phyloP scores from a whole-genome alignment of 352 stramenopile genomes.

The Phytopythium delawarense region DNA sequence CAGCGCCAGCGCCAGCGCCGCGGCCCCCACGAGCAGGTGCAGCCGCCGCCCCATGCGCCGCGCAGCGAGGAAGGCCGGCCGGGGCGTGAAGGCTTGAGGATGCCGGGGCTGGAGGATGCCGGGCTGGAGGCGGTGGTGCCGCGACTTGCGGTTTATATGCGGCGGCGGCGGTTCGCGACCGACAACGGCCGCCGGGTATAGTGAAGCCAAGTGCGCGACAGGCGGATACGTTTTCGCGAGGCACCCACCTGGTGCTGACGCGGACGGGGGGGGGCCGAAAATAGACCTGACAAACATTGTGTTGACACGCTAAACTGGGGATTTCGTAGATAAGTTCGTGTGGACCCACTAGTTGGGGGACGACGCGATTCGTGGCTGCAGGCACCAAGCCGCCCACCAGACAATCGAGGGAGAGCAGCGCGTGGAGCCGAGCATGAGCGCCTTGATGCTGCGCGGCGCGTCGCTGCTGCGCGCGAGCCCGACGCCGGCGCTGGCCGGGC shows the following conservation, averaged over 20 bases:
- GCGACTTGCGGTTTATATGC: neutral
- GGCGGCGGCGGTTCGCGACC: neutral
- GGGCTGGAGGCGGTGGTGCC: neutral
- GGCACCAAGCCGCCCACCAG: neutral
- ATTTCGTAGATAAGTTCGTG: neutral
- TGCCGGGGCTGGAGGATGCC: neutral
- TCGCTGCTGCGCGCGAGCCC: neutral
- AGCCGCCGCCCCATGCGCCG: conserved; percentile 7
- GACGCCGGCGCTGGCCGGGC: neutral
- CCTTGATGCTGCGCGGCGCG: conserved; percentile 6
- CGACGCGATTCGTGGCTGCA: neutral
- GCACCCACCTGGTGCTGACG: neutral
- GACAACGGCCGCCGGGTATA: neutral
- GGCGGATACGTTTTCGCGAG: neutral
- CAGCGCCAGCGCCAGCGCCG: conserved; percentile 24
- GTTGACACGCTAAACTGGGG: neutral
- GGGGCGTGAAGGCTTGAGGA: too few species aligned
- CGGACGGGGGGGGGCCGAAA: neutral
- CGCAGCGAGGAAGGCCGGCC: neutral
- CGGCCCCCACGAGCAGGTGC: conserved; percentile 4
- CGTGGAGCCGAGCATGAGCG: neutral
- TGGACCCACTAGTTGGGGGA: neutral
- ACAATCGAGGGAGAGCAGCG: neutral
- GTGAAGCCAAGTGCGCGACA: neutral
- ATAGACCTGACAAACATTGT: neutral